Evolutionary conservation across 108 stramenopile genomes (phyloP).

Genomic region (Discostella pseudostelligera): DNA sequence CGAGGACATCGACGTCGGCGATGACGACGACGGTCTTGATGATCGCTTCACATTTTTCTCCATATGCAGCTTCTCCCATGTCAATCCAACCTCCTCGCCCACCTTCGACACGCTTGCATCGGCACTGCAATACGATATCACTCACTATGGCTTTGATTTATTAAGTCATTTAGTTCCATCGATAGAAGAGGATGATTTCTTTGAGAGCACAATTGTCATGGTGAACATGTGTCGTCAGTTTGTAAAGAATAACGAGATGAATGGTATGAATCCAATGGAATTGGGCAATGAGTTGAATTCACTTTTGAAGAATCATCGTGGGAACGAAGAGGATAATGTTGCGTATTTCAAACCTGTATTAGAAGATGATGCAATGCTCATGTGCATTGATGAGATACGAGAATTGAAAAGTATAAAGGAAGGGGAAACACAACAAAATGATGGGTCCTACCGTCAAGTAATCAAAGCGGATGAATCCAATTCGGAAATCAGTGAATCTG

Average conservation of each 20-base stretch:
- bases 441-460: not conserved
- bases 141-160: constrained; percentile 36
- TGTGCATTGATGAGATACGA: constrained; percentile 53
- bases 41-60: constrained; percentile 29
- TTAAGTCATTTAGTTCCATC: constrained; percentile 18
- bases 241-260: constrained; percentile 22
- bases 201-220: constrained; percentile 39
- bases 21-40: constrained; percentile 26
- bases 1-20: constrained; percentile 23
- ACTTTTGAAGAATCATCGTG: constrained; percentile 19
- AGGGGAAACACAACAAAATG: constrained; percentile 6
- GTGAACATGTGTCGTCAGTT: constrained; percentile 50
- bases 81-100: constrained; percentile 20
- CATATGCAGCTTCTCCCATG: constrained; percentile 35
- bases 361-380: constrained; percentile 51
- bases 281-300: constrained; percentile 29
- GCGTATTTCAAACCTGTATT: constrained; percentile 47
- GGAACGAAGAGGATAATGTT: constrained; percentile 31
- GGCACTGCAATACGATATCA: constrained; percentile 40
- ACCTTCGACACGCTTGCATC: constrained; percentile 27
- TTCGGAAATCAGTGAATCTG: constrained; percentile 14
- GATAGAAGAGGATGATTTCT: constrained; percentile 40
- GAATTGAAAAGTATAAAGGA: constrained; percentile 36
- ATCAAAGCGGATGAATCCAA: not conserved
- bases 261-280: constrained; percentile 10